Evolutionary conservation across 257 asterid genomes (phyloP).

Genomic region (Gynochthodes officinalis): DNA sequence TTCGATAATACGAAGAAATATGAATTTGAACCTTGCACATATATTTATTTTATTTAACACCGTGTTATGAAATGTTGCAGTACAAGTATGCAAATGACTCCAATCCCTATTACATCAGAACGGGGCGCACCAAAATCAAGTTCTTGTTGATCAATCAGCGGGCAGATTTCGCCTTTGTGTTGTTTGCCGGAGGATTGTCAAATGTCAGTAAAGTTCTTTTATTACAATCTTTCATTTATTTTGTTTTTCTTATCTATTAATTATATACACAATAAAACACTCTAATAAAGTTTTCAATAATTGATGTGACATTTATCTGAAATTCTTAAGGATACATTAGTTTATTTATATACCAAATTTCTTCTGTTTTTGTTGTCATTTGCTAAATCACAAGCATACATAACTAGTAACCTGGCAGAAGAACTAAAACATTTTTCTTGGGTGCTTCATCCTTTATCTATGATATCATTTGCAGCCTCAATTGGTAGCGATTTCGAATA

Average conservation of each 20-base stretch:
- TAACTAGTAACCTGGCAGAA: no score
- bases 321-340: no score
- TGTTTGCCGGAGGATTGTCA: conserved; percentile 68
- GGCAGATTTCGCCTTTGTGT: conserved; percentile 68
- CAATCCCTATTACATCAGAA: conserved; percentile 24
- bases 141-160: conserved; percentile 57
- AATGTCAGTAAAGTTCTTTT: conserved; percentile 26
- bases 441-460: no score
- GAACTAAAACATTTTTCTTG: no score
- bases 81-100: conserved; percentile 51
- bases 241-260: not conserved
- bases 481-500: conserved; percentile 59
- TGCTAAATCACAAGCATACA: no score
- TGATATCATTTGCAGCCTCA: conserved; percentile 84
- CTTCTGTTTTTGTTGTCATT: not conserved
- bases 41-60: no score
- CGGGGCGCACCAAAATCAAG: conserved; percentile 37
- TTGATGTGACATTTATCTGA: no score
- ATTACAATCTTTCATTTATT: not conserved
- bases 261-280: not conserved
- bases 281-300: no score
- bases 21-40: no score
- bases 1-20: no score
- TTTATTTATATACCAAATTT: no score
- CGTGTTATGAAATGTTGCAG: conserved; percentile 20